These are phyloP conservation scores for Suillus subaureus DNA, from an alignment of 768 basidiomycete species.

Conservation along the genomic window DNA sequence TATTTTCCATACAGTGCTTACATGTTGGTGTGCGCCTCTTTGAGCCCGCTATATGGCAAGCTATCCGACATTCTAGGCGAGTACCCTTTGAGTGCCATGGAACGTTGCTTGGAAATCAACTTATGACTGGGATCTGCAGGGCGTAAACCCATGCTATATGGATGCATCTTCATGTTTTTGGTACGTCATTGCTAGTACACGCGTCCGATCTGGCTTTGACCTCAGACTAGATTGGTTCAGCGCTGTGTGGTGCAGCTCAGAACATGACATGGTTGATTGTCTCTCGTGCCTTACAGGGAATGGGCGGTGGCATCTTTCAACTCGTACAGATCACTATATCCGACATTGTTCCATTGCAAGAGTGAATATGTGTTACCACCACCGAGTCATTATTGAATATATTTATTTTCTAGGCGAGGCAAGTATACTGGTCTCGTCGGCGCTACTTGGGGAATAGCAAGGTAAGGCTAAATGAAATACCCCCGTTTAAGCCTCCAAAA, in stretches of 20 bases:
- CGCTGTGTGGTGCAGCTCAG: conserved; percentile 46
- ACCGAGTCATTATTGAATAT: background rate
- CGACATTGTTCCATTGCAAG: conserved; percentile 40
- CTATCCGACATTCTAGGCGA: conserved; percentile 42
- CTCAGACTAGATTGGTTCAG: conserved; percentile 36
- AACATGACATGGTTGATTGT: conserved; percentile 45
- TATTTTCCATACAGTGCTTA: conserved; percentile 39
- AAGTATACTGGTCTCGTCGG: conserved; percentile 41
- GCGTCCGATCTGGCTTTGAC: background rate
- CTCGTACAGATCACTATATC: conserved; percentile 39
- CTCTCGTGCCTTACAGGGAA: conserved; percentile 44
- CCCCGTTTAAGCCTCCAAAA: background rate
- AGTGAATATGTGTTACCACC: conserved; percentile 23
- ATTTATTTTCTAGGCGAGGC: conserved; percentile 34
- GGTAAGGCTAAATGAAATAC: conserved; percentile 19
- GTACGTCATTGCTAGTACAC: conserved; percentile 17
- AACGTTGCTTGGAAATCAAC: background rate
- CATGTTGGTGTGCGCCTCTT: conserved; percentile 44
- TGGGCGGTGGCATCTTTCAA: conserved; percentile 43
- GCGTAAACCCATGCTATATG: conserved; percentile 40
- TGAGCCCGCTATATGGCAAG: conserved; percentile 52
- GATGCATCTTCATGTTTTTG: conserved; percentile 40
- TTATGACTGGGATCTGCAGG: conserved; percentile 21
- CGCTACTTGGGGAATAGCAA: conserved; percentile 44
- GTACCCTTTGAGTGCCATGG: conserved; percentile 5